Percentiles rank a stretch among this genome's conserved stretches.
Evolutionary conservation across 179 eudicot species (phyloP).

Genomic region (Amaranthus tricolor): DNA sequence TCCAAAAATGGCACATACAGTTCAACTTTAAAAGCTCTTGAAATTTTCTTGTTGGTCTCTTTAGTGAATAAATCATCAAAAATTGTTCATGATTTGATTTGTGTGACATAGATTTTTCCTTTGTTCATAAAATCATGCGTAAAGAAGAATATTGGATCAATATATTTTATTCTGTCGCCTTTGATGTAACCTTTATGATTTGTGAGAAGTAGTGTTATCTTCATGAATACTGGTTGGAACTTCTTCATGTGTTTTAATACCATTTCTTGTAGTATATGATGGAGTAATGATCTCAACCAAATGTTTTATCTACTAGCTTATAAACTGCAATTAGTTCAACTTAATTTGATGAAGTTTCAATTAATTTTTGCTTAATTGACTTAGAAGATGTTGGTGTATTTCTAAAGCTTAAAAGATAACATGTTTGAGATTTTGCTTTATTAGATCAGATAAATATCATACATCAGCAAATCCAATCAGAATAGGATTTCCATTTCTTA

Average conservation of each 20-base stretch:
- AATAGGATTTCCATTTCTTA: not conserved
- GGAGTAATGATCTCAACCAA: not conserved
- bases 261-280: not conserved
- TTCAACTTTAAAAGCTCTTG: not conserved
- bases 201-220: not conserved
- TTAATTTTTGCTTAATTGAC: not conserved
- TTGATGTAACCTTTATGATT: not conserved
- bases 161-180: not conserved
- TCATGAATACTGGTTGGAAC: not conserved
- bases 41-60: not conserved
- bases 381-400: not conserved
- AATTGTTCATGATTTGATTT: not conserved
- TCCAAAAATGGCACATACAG: not conserved
- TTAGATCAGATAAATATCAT: constrained; percentile 1
- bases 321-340: not conserved
- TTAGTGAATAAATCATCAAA: not conserved
- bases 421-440: constrained; percentile 14
- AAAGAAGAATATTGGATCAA: not conserved
- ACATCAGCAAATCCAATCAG: not conserved
- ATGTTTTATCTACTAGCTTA: not conserved
- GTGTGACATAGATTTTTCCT: not conserved
- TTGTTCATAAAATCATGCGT: not conserved
- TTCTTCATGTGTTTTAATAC: not conserved
- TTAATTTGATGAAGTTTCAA: constrained; percentile 8
- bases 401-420: not conserved